Conservation (phyloP, 2,329 filamentous ascomycete genomes). For the Aspergillus udagawae region DNA sequence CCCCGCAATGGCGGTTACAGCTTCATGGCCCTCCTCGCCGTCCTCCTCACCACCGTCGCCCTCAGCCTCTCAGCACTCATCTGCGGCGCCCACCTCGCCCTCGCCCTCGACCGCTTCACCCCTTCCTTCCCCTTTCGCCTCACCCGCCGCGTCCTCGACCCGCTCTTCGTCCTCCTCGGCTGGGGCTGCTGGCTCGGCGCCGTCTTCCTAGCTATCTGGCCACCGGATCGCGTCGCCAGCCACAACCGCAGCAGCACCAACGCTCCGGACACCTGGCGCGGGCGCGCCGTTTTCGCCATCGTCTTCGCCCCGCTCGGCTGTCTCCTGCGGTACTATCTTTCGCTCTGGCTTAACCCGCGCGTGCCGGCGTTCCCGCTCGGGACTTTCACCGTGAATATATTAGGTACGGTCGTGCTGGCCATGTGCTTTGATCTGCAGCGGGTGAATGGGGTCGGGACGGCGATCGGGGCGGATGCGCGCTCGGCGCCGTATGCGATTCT, state of each 20-base stretch:
- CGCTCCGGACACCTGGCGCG: slow-evolving; percentile 63
- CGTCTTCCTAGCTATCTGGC: slow-evolving; percentile 66
- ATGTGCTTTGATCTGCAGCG: slow-evolving; percentile 78
- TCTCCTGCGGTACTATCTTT: slow-evolving; percentile 68
- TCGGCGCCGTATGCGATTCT: slow-evolving; percentile 19
- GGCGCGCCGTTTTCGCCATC: slow-evolving; percentile 68
- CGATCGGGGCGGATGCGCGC: slow-evolving; percentile 41
- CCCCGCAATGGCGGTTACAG: slow-evolving; percentile 70
- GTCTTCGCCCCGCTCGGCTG: slow-evolving; percentile 81
- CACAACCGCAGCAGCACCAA: not conserved
- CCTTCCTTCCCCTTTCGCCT: slow-evolving; percentile 59
- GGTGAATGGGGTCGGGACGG: slow-evolving; percentile 45
- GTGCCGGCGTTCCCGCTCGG: slow-evolving; percentile 71
- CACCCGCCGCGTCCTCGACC: slow-evolving; percentile 61
- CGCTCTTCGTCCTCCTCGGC: slow-evolving; percentile 59
- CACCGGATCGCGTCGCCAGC: slow-evolving; percentile 52
- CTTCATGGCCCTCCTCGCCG: slow-evolving; percentile 73
- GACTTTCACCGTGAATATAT: slow-evolving; percentile 77
- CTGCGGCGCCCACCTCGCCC: slow-evolving; percentile 70
- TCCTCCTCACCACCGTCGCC: slow-evolving; percentile 67
- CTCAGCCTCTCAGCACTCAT: slow-evolving; percentile 67
- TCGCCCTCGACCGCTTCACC: slow-evolving; percentile 54
- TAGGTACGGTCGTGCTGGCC: slow-evolving; percentile 70
- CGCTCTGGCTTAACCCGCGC: slow-evolving; percentile 65
- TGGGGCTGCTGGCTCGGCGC: slow-evolving; percentile 76